Base-by-base conservation (phyloP, 352 stramenopile genomes). In the Globisporangium camurandrum region DNA sequence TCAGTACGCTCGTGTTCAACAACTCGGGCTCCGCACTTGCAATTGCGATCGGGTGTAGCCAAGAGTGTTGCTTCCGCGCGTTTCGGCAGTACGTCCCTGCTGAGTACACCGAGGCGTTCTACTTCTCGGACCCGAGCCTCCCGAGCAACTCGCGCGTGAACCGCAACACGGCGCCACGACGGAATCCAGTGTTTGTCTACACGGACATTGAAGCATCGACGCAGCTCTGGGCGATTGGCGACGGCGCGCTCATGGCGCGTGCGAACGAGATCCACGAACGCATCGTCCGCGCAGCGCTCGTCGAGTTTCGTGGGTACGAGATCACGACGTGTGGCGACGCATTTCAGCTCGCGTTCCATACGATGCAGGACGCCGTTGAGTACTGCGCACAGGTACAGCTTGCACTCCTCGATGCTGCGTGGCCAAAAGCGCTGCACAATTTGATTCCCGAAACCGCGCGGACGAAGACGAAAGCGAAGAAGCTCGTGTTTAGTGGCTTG, bases 161-260 rank as follows among this genome's bases (percentile, higher is more conserved):
- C 10, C 27, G 17, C 26, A 61, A 49, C 46, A 42, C 42, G 4
- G 49, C 69, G 10, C 69, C 69, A 17, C 52, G 56, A 20, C 56
- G 54, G 14, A 67, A 78, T 19, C 74, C 72, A 7, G 68, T 86
- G 30, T 84, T 86, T 38, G 69, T 86, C 23, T 80, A 75, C 69
- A 86, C 74, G 16, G 74, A 86, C 56, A 82, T 82, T 45, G 71
- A 86, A 50, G 66, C 69, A 16, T 86, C 74, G 20, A 84, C 59
- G 11, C 52, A 61, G 44, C 56, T 84, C 5, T 84, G 74, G 74
- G 37, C 51, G 0, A 37, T 74, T 19, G 46, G 67, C 16, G 57
- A 79, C 22, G 63, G 59, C 2, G 31, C 46, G 4, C 56, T 75
- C 31, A 84, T 86, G 67, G 40, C 58, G 33, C 63, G 51, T 16